Percentiles rank a stretch among this genome's conserved stretches.
These are phyloP conservation scores for Thuidium tamariscinum DNA, from an alignment of 225 moss, liverwort and hornwort species.

Conservation along the genomic window DNA sequence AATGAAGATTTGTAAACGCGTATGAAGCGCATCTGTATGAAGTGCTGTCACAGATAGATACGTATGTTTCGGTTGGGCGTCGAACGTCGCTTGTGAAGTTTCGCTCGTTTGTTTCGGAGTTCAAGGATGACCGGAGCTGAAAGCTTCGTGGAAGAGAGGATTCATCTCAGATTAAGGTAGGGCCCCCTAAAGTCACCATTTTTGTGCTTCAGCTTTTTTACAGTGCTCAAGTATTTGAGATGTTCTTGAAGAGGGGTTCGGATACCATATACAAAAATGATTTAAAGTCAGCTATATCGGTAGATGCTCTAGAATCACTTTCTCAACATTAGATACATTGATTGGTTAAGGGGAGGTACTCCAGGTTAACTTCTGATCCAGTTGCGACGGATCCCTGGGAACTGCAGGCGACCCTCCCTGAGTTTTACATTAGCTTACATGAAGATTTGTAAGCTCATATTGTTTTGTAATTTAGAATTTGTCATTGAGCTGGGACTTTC, in stretches of 20 bases:
- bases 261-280: neutral
- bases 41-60: slow-evolving; percentile 23
- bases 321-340: neutral
- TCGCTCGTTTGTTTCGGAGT: slow-evolving; percentile 55
- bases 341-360: neutral
- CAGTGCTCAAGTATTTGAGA: neutral
- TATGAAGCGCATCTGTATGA: slow-evolving; percentile 42
- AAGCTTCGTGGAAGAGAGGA: slow-evolving; percentile 27
- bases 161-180: neutral
- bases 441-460: neutral
- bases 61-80: slow-evolving; percentile 59
- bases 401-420: neutral
- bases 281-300: neutral
- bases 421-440: neutral
- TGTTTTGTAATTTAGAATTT: neutral
- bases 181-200: neutral
- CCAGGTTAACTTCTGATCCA: neutral
- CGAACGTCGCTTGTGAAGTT: slow-evolving; percentile 62
- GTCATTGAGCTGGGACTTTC: neutral
- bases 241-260: neutral
- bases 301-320: neutral
- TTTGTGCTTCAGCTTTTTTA: neutral
- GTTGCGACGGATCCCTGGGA: neutral
- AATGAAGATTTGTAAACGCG: neutral
- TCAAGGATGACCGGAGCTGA: slow-evolving; percentile 35